Conservation (phyloP, 495 filamentous ascomycete genomes). For the Penicillium alfredii region DNA sequence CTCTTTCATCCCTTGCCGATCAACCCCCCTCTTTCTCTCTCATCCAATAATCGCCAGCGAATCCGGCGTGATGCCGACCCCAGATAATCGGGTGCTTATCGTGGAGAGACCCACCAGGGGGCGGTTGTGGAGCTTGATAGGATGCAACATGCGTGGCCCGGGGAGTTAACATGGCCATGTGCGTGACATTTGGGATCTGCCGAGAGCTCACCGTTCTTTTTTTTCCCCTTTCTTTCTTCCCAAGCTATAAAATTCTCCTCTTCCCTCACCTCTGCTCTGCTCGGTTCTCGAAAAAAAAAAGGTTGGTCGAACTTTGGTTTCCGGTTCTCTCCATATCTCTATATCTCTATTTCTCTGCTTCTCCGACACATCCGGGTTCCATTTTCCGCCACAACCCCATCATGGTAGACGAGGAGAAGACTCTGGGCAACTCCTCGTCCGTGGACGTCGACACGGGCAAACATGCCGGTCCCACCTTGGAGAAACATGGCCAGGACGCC, state of each 20-base stretch:
- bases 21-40: conserved; percentile 13
- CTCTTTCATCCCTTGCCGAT: conserved; percentile 14
- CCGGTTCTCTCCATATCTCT: too few species aligned
- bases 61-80: conserved; percentile 6
- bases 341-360: too few species aligned
- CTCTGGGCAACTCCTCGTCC: conserved; percentile 8
- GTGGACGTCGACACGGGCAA: conserved; percentile 25
- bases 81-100: conserved; percentile 23
- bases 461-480: conserved; percentile 30
- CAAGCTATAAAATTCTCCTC: conserved; percentile 1
- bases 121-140: conserved; percentile 14
- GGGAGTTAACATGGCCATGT: conserved; percentile 1
- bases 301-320: too few species aligned
- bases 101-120: conserved; percentile 12
- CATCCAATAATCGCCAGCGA: conserved; percentile 13
- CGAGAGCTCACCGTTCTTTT: not conserved
- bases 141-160: too few species aligned
- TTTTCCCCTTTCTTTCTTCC: conserved; percentile 1
- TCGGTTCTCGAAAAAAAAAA: too few species aligned
- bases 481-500: conserved; percentile 52
- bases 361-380: too few species aligned
- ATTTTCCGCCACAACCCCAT: not conserved
- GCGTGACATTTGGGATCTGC: conserved; percentile 1
- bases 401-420: conserved; percentile 24
- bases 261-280: too few species aligned